Conservation (phyloP, 2,329 filamentous ascomycete species). For the Scortechinia acanthostroma region DNA sequence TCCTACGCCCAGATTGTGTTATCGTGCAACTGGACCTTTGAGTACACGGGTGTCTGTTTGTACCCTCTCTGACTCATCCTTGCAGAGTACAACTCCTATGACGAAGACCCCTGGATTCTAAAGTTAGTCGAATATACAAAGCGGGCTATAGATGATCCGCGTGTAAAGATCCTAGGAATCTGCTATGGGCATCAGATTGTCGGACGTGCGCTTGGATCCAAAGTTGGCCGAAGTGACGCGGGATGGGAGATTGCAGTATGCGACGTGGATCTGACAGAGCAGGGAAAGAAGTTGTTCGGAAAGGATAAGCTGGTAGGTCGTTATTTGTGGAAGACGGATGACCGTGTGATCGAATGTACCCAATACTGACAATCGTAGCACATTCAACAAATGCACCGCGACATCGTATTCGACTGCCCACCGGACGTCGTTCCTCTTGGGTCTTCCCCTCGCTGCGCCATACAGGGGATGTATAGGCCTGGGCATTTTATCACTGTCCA, state of each 20-base stretch:
- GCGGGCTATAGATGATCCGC: conserved; percentile 45
- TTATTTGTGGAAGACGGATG: no score
- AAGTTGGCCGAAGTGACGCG: conserved; percentile 56
- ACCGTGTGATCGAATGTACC: background rate
- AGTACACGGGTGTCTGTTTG: no score
- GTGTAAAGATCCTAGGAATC: conserved; percentile 69
- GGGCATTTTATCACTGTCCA: conserved; percentile 69
- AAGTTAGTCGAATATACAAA: conserved; percentile 65
- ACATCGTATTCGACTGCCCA: conserved; percentile 64
- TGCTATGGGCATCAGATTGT: conserved; percentile 88
- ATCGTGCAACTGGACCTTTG: no score
- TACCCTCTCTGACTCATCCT: no score
- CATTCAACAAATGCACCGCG: conserved; percentile 81
- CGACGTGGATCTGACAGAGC: conserved; percentile 57
- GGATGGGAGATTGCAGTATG: conserved; percentile 82
- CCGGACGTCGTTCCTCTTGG: conserved; percentile 54
- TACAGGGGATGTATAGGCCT: conserved; percentile 74
- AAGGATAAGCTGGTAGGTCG: conserved; percentile 43
- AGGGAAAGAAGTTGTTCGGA: conserved; percentile 68
- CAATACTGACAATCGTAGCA: conserved; percentile 34
- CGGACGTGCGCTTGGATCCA: conserved; percentile 61
- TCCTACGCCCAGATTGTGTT: no score
- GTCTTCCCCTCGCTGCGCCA: conserved; percentile 56
- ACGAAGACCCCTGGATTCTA: conserved; percentile 69
- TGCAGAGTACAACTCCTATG: conserved; percentile 60